These are phyloP conservation scores for Rutstroemia sp. DNA, from an alignment of 2,329 filamentous ascomycete species.

Conservation along the genomic window DNA sequence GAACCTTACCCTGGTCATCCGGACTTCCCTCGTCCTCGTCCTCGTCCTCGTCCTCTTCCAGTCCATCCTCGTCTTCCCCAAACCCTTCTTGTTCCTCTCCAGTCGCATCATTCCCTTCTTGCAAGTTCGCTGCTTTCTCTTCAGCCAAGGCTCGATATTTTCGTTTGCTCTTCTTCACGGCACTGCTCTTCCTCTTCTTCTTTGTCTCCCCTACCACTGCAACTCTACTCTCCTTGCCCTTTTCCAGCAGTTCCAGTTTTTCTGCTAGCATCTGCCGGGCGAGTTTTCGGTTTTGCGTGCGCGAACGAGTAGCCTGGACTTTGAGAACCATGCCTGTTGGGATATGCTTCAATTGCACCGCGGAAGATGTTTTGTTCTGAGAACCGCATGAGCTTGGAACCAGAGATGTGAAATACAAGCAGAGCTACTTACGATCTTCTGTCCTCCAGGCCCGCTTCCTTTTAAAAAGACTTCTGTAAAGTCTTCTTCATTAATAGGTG, in stretches of 20 bases:
- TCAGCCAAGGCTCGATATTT: conserved; percentile 60
- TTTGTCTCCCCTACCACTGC: conserved; percentile 56
- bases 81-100: not conserved
- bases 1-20: not conserved
- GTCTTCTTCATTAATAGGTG: conserved; percentile 65
- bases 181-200: conserved; percentile 65
- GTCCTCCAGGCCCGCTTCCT: conserved; percentile 85
- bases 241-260: conserved; percentile 57
- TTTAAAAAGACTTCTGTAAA: conserved; percentile 83
- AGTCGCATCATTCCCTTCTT: conserved; percentile 13
- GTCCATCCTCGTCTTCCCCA: not conserved
- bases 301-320: conserved; percentile 82
- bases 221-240: conserved; percentile 62
- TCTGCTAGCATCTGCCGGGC: conserved; percentile 61
- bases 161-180: conserved; percentile 71
- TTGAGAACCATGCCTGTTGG: conserved; percentile 92
- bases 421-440: conserved; percentile 67
- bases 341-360: conserved; percentile 84
- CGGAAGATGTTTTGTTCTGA: conserved; percentile 92
- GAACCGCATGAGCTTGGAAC: not conserved
- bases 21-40: not conserved
- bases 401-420: not conserved
- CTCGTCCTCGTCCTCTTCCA: not conserved
- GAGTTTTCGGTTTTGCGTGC: conserved; percentile 78
- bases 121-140: conserved; percentile 18